phyloP scores from a whole-genome alignment of 164 flowering plant species.

The Tetracentron sinense region DNA sequence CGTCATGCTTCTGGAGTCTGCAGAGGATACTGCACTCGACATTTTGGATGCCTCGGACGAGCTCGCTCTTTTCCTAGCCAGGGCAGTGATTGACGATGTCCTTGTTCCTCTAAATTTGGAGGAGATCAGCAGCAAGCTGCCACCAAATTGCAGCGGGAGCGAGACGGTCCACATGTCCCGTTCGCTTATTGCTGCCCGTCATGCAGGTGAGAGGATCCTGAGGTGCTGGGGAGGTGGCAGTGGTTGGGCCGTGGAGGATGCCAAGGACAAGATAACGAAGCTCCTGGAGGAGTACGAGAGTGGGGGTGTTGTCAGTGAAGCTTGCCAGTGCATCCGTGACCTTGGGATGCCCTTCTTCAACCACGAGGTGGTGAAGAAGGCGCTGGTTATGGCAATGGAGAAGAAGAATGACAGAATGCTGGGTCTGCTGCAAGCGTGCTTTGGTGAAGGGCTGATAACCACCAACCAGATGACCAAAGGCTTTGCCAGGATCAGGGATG shows the following conservation, averaged over 20 bases:
- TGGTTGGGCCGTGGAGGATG: conserved; percentile 83
- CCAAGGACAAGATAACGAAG: conserved; percentile 85
- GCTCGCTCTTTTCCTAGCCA: conserved; percentile 82
- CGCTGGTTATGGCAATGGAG: conserved; percentile 83
- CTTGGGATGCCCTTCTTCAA: conserved; percentile 96
- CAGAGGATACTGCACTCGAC: conserved; percentile 95
- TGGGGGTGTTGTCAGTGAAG: conserved; percentile 60
- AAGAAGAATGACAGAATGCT: conserved; percentile 71
- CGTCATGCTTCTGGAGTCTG: conserved; percentile 85
- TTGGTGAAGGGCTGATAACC: conserved; percentile 62
- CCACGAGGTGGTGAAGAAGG: conserved; percentile 97
- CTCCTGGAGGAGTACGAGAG: conserved; percentile 68
- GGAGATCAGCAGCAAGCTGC: conserved; percentile 65
- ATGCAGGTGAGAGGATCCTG: conserved; percentile 93
- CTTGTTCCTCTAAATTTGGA: conserved; percentile 86
- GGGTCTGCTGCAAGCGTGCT: conserved; percentile 64
- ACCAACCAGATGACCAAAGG: conserved; percentile 73
- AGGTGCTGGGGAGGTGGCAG: conserved; percentile 95
- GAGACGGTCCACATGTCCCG: conserved; percentile 87
- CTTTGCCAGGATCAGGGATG: conserved; percentile 49
- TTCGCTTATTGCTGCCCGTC: conserved; percentile 76
- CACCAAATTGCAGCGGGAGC: conserved; percentile 66
- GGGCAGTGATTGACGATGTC: conserved; percentile 97
- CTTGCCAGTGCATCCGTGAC: conserved; percentile 88
- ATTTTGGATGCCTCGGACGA: conserved; percentile 91